Percentiles rank a stretch among this genome's conserved stretches.
Evolutionary conservation across 345 rosid genomes (phyloP).

Genomic region (Gossypium mustelinum): DNA sequence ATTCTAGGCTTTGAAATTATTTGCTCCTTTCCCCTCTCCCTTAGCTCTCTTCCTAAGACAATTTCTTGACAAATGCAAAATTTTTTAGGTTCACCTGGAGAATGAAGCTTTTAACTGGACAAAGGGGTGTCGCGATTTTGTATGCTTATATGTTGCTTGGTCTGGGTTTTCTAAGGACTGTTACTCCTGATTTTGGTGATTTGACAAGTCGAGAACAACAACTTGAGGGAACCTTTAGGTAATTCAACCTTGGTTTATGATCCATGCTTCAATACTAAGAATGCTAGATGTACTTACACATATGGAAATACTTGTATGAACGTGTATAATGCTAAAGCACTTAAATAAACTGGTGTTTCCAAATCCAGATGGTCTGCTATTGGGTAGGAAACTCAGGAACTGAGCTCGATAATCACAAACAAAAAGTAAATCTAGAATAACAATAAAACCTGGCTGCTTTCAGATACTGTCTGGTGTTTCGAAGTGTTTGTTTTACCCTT

Average conservation of each 20-base stretch:
- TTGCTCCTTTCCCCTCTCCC: background rate
- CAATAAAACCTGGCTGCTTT: background rate
- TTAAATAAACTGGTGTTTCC: background rate
- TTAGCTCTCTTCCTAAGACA: slow-evolving; percentile 14
- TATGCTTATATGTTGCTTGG: slow-evolving; percentile 94
- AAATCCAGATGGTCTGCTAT: background rate
- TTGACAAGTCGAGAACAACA: slow-evolving; percentile 78
- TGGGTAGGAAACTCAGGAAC: background rate
- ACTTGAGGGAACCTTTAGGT: slow-evolving; percentile 97
- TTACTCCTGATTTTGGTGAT: slow-evolving; percentile 95
- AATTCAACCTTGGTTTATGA: slow-evolving; percentile 13
- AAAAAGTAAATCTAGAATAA: background rate
- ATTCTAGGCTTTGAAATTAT: background rate
- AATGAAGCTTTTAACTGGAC: slow-evolving; percentile 94
- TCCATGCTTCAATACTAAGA: slow-evolving; percentile 4
- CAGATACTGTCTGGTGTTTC: background rate
- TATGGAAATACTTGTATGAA: background rate
- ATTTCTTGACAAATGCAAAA: slow-evolving; percentile 17
- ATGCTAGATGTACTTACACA: background rate
- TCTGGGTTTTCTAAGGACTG: slow-evolving; percentile 81
- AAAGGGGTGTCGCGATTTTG: slow-evolving; percentile 87
- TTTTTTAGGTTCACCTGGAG: slow-evolving; percentile 95
- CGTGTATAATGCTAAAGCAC: background rate
- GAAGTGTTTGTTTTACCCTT: background rate
- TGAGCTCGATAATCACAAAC: background rate